phyloP scores from a whole-genome alignment of 148 eudicot genomes.

The Vaccinium vitisidaea region DNA sequence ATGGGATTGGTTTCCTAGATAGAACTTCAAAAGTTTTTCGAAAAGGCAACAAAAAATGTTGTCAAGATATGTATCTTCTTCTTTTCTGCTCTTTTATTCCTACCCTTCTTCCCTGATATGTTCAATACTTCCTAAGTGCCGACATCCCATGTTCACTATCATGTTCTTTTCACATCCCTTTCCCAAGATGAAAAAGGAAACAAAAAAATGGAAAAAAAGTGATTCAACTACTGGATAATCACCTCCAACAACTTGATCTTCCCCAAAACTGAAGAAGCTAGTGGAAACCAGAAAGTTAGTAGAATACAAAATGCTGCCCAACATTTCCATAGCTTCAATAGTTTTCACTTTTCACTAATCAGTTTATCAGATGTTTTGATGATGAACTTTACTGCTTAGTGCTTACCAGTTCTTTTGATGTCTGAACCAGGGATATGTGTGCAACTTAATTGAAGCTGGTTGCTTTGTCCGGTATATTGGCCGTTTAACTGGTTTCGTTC shows the following conservation, averaged over 20 bases:
- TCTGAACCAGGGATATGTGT: constrained; percentile 65
- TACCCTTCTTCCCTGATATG: not conserved
- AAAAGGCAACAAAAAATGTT: not conserved
- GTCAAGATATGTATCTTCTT: not conserved
- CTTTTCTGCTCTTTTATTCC: not conserved
- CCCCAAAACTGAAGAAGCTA: not conserved
- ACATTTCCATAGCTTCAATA: not conserved
- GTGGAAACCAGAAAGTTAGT: not conserved
- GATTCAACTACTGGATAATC: not conserved
- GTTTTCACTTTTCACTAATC: not conserved
- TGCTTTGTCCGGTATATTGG: constrained; percentile 92
- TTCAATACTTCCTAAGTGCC: not conserved
- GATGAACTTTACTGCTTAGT: constrained; percentile 2
- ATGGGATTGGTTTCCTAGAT: not conserved
- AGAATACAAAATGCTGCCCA: not conserved
- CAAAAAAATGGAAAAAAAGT: not conserved
- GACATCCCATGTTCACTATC: not conserved
- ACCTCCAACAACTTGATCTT: not conserved
- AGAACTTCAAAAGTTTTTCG: not conserved
- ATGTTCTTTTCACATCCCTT: not conserved
- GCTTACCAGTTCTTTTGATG: not conserved
- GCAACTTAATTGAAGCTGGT: constrained; percentile 88
- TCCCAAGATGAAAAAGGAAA: not conserved
- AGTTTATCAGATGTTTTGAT: not conserved
- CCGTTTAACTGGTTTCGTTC: constrained; percentile 88